Conservation (phyloP, 2,329 filamentous ascomycete genomes). For the Microsporum canis region DNA sequence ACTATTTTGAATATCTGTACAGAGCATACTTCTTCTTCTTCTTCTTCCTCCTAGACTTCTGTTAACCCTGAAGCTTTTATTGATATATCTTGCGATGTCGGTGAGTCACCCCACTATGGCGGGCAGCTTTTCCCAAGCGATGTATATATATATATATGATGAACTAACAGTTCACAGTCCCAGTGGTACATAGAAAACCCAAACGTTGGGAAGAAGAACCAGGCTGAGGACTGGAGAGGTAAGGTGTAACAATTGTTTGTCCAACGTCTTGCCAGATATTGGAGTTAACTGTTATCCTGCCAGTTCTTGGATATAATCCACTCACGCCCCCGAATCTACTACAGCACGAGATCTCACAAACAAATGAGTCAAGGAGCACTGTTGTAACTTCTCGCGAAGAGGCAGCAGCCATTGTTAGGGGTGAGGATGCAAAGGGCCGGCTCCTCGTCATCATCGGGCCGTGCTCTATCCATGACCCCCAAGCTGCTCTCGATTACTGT, state of each 20-base stretch:
- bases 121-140: neutral
- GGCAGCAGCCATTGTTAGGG: slow-evolving; percentile 50
- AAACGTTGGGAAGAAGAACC: slow-evolving; percentile 61
- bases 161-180: neutral
- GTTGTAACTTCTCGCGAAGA: slow-evolving; percentile 51
- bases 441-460: slow-evolving; percentile 91
- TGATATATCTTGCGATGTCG: neutral
- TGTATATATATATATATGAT: neutral
- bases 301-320: slow-evolving; percentile 82
- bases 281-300: slow-evolving; percentile 1
- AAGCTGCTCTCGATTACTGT: slow-evolving; percentile 78
- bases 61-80: neutral
- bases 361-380: slow-evolving; percentile 36
- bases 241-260: slow-evolving; percentile 26
- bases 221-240: slow-evolving; percentile 77
- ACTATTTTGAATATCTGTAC: neutral
- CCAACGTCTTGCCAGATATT: neutral
- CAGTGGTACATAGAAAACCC: slow-evolving; percentile 70
- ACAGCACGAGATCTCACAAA: slow-evolving; percentile 70
- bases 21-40: neutral
- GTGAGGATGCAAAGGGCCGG: slow-evolving; percentile 53
- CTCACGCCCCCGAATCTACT: slow-evolving; percentile 88
- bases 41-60: neutral
- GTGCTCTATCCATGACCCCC: slow-evolving; percentile 94
- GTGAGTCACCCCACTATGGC: slow-evolving; percentile 5